Conservation (phyloP, 352 stramenopile genomes). For the Globisporangium uncinulatum region DNA sequence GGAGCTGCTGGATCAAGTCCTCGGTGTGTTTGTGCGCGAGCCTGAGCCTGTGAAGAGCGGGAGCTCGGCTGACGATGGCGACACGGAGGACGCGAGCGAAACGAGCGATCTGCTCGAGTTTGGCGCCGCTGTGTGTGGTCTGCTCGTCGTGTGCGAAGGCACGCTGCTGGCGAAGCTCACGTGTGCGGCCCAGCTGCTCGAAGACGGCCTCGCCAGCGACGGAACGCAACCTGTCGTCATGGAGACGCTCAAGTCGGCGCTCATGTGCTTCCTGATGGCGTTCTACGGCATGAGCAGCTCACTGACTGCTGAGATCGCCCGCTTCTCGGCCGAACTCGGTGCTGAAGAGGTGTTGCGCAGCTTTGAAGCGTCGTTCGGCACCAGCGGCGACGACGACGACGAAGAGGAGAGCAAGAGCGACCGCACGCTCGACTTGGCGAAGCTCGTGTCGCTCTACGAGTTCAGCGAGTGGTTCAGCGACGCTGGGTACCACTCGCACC, state of each 20-base stretch:
- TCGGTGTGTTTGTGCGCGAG: conserved; percentile 62
- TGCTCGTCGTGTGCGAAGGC: conserved; percentile 68
- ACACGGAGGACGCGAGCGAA: conserved; percentile 42
- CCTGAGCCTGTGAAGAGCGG: conserved; percentile 19
- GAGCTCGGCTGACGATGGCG: conserved; percentile 17
- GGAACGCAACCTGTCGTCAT: conserved; percentile 29
- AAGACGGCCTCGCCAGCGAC: conserved; percentile 25
- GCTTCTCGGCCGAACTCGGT: conserved; percentile 62
- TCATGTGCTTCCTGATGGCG: conserved; percentile 77
- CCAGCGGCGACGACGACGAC: conserved; percentile 14
- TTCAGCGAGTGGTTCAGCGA: conserved; percentile 81
- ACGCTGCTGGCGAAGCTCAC: conserved; percentile 50
- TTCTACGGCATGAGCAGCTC: conserved; percentile 84
- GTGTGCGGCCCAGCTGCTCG: conserved; percentile 34
- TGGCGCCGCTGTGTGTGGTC: conserved; percentile 42
- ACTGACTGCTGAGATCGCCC: conserved; percentile 59
- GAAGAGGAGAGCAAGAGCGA: conserved; percentile 21
- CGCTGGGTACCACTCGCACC: conserved; percentile 48
- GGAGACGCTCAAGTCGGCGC: conserved; percentile 51
- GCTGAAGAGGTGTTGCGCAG: conserved; percentile 61
- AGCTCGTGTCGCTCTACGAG: conserved; percentile 44
- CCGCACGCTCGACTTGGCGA: conserved; percentile 25
- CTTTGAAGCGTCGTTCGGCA: conserved; percentile 27
- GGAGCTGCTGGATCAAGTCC: conserved; percentile 55
- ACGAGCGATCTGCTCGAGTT: conserved; percentile 48